Base-by-base conservation (phyloP, 2,329 filamentous ascomycete species). In the Lizonia empirigonia region DNA sequence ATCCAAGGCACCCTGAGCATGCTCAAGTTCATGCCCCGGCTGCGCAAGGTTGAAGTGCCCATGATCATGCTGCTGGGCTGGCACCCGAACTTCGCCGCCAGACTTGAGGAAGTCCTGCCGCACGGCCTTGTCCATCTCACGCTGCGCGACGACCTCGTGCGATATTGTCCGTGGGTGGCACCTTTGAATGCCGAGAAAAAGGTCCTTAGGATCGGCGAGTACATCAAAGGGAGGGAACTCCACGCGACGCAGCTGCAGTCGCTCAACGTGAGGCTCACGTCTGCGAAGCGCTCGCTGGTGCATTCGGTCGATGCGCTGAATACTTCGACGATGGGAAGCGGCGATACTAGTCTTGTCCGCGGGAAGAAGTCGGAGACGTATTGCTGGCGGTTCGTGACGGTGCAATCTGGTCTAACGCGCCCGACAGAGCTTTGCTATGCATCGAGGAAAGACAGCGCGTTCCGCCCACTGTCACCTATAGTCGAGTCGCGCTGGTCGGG, bases 31-130 rank as follows among this genome's bases (percentile, higher is more conserved):
- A 64, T 66, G 60, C 52, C 42, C 4, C 50, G 50, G 7, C 44
- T 64, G 0, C 38, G 13, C 1, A 56, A 49, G 23, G 49, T 60
- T 13, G 58, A 66, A 30, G 44, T 62, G 1, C 63, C 63, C 5
- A 59, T 63, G 47, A 46, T 60, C 9, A 59, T 64, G 58, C 53
- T 66, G 18, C 56, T 66, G 6, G 62, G 63, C 7, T 66, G 63
- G 63, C 39, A 48, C 6, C 53, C 58, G 4, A 51, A 59, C 7
- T 60, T 62, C n/a, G 57, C 57, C 1, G 53, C 58, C 1, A 47
- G 46, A 23, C 36, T 67, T 10, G 54, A 60, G 5, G 62, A 65
- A 44, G 57, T 65, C 2, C 46, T 67, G 6, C 62, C 63, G 1
- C 33, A 37, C 13, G 35, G 38, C 5, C 37, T 65, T 16, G 37